Percentiles rank a stretch among this genome's conserved stretches.
These are phyloP conservation scores for Phaeosphaeriaceae sp. DNA, from an alignment of 2,329 filamentous ascomycete genomes.

Conservation along the genomic window DNA sequence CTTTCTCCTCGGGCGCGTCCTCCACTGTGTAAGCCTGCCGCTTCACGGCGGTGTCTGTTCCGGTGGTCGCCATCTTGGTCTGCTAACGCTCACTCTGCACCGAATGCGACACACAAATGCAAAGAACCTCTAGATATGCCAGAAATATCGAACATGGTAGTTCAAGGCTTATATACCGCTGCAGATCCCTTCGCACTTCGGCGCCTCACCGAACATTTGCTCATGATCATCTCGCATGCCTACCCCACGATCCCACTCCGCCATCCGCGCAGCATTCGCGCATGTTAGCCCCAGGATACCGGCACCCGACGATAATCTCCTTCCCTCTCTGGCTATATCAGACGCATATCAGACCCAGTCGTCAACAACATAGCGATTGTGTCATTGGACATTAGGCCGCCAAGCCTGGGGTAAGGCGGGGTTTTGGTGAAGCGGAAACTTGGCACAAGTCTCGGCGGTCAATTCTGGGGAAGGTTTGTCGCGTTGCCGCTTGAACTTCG, in stretches of 20 bases:
- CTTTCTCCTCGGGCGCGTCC: not conserved
- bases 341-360: not conserved
- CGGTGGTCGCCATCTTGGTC: not conserved
- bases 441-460: constrained; percentile 2
- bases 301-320: not conserved
- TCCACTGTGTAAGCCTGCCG: not conserved
- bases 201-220: not conserved
- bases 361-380: not conserved
- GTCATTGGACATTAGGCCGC: constrained; percentile 1
- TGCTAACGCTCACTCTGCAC: not conserved
- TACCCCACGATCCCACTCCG: not conserved
- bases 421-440: constrained; percentile 1
- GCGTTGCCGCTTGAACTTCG: not conserved
- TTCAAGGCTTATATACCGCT: not conserved
- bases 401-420: constrained; percentile 12
- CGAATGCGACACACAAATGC: not conserved
- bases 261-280: not conserved
- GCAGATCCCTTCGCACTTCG: not conserved
- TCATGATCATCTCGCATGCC: not conserved
- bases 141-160: too few relatives aligned
- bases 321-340: not conserved
- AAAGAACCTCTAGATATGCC: too few relatives aligned
- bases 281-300: not conserved
- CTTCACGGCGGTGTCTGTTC: not conserved
- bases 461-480: not conserved